Conservation (phyloP, 2,329 filamentous ascomycete species). For the Pseudocercospora fuligena region DNA sequence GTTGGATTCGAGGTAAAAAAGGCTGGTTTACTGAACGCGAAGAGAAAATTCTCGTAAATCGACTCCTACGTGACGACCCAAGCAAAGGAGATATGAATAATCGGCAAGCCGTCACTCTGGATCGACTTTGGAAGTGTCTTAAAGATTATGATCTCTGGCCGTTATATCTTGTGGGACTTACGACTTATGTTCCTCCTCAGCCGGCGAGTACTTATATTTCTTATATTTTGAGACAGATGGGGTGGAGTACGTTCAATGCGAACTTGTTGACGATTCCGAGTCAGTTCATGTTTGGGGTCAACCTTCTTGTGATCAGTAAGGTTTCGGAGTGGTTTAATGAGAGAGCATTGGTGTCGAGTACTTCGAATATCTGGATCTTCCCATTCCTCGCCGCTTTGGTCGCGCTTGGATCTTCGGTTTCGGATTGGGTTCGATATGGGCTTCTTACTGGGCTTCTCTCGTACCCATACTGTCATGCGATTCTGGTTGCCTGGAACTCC, state of each 20-base stretch:
- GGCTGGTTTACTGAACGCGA: slow-evolving; percentile 61
- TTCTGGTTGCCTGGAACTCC: slow-evolving; percentile 49
- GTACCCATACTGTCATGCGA: slow-evolving; percentile 51
- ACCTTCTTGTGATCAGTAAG: slow-evolving; percentile 56
- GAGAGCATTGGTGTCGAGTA: slow-evolving; percentile 53
- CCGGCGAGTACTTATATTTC: slow-evolving; percentile 62
- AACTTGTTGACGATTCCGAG: slow-evolving; percentile 67
- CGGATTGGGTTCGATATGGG: slow-evolving; percentile 46
- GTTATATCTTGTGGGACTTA: slow-evolving; percentile 27
- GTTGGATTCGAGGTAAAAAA: slow-evolving; percentile 69
- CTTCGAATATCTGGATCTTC: slow-evolving; percentile 59
- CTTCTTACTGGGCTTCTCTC: slow-evolving; percentile 48
- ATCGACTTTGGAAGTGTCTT: slow-evolving; percentile 37
- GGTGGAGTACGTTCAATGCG: slow-evolving; percentile 60
- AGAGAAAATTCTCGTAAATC: slow-evolving; percentile 69
- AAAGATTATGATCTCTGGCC: slow-evolving; percentile 49
- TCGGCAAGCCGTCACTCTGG: slow-evolving; percentile 57
- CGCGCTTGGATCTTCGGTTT: slow-evolving; percentile 34
- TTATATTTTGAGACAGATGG: slow-evolving; percentile 42
- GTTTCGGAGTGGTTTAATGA: slow-evolving; percentile 57
- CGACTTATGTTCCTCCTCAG: slow-evolving; percentile 56
- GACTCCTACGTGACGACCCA: slow-evolving; percentile 65
- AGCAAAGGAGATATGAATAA: slow-evolving; percentile 62
- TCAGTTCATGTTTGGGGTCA: slow-evolving; percentile 30
- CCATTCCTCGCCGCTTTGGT: slow-evolving; percentile 61